Conservation (phyloP, 805 yeast genomes). For the Metschnikowia borealis region DNA sequence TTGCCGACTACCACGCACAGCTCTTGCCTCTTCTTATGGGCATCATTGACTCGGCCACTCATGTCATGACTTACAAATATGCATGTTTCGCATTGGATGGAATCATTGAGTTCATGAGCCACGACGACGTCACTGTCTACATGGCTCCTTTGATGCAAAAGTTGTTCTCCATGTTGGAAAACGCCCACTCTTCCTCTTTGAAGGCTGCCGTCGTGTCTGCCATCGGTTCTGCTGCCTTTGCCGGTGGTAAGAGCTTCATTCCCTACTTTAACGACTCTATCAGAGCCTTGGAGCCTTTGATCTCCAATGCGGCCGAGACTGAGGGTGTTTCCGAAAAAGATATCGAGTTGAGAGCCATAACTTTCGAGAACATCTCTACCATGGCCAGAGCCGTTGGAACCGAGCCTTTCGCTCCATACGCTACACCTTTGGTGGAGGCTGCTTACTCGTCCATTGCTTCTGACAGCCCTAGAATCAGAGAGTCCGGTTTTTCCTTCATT, state of each 20-base stretch:
- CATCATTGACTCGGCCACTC: conserved; percentile 81
- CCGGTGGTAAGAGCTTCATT: conserved; percentile 81
- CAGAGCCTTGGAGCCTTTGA: conserved; percentile 75
- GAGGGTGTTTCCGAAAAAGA: conserved; percentile 86
- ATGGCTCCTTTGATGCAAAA: conserved; percentile 88
- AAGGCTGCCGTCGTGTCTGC: conserved; percentile 86
- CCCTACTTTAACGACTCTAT: conserved; percentile 86
- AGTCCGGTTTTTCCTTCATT: conserved; percentile 90
- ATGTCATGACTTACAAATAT: conserved; percentile 78
- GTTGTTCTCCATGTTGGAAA: conserved; percentile 75
- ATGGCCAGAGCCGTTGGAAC: conserved; percentile 97
- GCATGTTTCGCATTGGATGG: conserved; percentile 93
- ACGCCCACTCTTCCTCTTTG: conserved; percentile 69
- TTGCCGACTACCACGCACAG: conserved; percentile 78
- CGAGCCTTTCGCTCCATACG: conserved; percentile 78
- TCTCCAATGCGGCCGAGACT: conserved; percentile 59
- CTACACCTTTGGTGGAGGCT: conserved; percentile 83
- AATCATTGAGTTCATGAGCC: conserved; percentile 83
- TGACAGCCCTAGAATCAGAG: conserved; percentile 82
- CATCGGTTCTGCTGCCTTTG: conserved; percentile 94
- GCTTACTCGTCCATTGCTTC: conserved; percentile 76
- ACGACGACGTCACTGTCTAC: conserved; percentile 77
- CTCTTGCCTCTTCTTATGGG: conserved; percentile 82
- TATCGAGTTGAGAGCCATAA: conserved; percentile 83
- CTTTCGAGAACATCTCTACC: conserved; percentile 90